Evolutionary conservation across 2,329 filamentous ascomycete species (phyloP), one percentile per base, ranked within the genome.

Genomic region (Dothideomycetes sp.): DNA sequence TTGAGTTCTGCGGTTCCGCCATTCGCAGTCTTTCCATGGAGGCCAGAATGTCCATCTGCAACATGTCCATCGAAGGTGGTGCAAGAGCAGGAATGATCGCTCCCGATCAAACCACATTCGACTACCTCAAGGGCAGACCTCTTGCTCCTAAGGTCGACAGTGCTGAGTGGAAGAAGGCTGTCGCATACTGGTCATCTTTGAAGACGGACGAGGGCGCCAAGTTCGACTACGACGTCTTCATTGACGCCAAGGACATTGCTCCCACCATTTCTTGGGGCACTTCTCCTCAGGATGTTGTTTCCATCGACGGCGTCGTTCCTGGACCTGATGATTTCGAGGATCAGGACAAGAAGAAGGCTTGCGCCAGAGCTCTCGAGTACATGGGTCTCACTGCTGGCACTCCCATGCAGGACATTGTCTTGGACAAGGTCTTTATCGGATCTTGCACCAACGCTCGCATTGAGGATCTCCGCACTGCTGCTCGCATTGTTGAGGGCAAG

Each of bases 41-140:
- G 65, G 91, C 89, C 30, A 80, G 91, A 52, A 96, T 98, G 91
- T 95, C 88, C 48, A 94, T 98, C 61, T 96, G 91, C 71, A 98
- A 98, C 70, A 96, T 96, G 91, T 87, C 88, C 11, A 95, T 96
- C 53, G 91, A 98, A 70, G 91, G 74, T 52, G 91, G 91, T 64
- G 91, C 91, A 33, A 77, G 91, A 66, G 89, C 89, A 46, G 91
- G 91, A 51, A 94, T 98, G 87, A 81, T 98, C 45, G 91, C 91
- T 8, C 91, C 91, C 4, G 91, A 98, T 57, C 82, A 95, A 58
- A 83, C 71, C 44, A 96, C 91, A 19, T 94, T 94, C 53, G 85
- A 94, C 51, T 98, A 96, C 60, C 82, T 98, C 55, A 91, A 91
- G 70, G 85, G 82, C 53, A 79, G 82, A 48, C 91, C 91, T 27